These are phyloP conservation scores for Adansonia madagascariensis DNA, from an alignment of 441 rosid genomes.

Conservation along the genomic window DNA sequence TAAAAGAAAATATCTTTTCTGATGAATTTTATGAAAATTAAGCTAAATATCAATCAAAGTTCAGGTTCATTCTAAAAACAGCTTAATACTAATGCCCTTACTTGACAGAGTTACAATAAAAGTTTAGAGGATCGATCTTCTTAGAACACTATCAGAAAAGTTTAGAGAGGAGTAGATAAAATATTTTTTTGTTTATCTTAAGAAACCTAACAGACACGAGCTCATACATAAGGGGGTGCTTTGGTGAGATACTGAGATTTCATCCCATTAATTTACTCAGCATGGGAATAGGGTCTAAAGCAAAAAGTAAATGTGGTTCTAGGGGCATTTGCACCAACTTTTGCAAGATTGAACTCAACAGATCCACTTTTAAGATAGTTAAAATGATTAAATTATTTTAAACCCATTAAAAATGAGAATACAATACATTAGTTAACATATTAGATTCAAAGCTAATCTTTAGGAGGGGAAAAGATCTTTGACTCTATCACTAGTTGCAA, in stretches of 20 bases:
- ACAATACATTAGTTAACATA: neutral
- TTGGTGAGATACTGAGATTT: neutral
- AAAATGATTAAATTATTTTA: neutral
- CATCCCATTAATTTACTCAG: neutral
- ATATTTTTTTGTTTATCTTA: neutral
- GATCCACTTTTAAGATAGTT: neutral
- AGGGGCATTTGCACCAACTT: neutral
- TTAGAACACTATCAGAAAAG: neutral
- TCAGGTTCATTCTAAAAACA: neutral
- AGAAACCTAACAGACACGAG: neutral
- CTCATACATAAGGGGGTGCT: neutral
- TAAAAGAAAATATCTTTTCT: neutral
- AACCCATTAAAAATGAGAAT: neutral
- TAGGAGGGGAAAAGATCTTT: conserved; percentile 9
- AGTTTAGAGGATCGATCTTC: neutral
- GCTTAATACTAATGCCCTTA: neutral
- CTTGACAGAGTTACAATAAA: neutral
- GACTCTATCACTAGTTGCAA: neutral
- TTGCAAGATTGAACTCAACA: neutral
- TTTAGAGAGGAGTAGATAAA: neutral
- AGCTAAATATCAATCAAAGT: conserved; percentile 1
- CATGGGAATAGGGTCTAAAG: neutral
- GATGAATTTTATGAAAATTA: neutral
- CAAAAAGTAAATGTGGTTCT: neutral
- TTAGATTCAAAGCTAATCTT: neutral